Conservation (phyloP, 495 filamentous ascomycete genomes). For the Penicillium manginii region DNA sequence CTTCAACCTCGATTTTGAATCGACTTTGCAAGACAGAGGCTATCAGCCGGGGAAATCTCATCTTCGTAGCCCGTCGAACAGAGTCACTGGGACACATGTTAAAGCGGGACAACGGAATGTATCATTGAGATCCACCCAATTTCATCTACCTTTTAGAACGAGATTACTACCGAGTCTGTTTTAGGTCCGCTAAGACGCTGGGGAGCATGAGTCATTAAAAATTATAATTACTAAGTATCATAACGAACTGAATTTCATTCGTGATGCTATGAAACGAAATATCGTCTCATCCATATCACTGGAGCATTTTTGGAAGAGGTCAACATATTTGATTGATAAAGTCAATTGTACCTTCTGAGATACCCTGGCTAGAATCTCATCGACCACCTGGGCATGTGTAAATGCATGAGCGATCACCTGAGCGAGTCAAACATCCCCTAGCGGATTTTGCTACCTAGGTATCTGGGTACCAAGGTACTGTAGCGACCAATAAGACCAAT, state of each 20-base stretch:
- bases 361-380: background rate
- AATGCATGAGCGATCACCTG: background rate
- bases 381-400: background rate
- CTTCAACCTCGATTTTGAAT: background rate
- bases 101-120: background rate
- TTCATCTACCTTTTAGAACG: background rate
- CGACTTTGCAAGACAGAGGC: background rate
- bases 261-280: background rate
- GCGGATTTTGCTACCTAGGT: background rate
- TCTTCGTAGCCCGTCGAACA: background rate
- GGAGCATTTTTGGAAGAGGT: background rate
- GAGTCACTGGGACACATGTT: background rate
- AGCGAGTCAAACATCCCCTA: background rate
- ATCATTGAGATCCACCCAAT: background rate
- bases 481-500: background rate
- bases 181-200: background rate
- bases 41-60: background rate
- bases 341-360: background rate
- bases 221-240: background rate
- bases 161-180: background rate
- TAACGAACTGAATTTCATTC: background rate
- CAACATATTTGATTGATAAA: background rate
- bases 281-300: background rate
- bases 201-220: background rate
- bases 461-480: background rate